These are phyloP conservation scores for Comarum palustre DNA, from an alignment of 306 rosid species.

Conservation along the genomic window DNA sequence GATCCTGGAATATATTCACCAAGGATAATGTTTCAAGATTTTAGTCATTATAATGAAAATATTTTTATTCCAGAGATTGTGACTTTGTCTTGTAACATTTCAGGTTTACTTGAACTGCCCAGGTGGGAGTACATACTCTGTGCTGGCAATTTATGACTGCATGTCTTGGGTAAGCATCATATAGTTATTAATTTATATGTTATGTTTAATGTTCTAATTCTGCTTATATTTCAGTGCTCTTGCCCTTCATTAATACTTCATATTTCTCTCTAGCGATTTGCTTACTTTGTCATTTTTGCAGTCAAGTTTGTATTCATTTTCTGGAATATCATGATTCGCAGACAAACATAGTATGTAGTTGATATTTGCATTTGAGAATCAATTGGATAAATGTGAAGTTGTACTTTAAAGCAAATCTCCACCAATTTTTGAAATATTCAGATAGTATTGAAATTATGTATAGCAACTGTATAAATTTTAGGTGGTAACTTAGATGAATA, in stretches of 20 bases:
- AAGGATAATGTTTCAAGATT: constrained; percentile 4
- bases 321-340: background rate
- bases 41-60: background rate
- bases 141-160: constrained; percentile 94
- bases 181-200: background rate
- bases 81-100: constrained; percentile 24
- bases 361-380: background rate
- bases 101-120: constrained; percentile 93
- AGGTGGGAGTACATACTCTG: constrained; percentile 90
- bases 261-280: background rate
- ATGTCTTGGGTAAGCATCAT: constrained; percentile 93
- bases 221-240: constrained; percentile 11
- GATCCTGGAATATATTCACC: constrained; percentile 9
- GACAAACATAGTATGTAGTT: background rate
- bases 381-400: background rate
- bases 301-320: background rate
- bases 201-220: background rate
- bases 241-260: background rate
- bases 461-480: background rate
- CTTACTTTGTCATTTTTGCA: background rate
- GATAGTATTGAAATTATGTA: background rate
- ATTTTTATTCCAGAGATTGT: background rate
- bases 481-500: background rate
- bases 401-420: background rate
- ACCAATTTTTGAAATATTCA: background rate